These are phyloP conservation scores for Hypoxylon sp. DNA, from an alignment of 2,329 filamentous ascomycete genomes.

Conservation along the genomic window DNA sequence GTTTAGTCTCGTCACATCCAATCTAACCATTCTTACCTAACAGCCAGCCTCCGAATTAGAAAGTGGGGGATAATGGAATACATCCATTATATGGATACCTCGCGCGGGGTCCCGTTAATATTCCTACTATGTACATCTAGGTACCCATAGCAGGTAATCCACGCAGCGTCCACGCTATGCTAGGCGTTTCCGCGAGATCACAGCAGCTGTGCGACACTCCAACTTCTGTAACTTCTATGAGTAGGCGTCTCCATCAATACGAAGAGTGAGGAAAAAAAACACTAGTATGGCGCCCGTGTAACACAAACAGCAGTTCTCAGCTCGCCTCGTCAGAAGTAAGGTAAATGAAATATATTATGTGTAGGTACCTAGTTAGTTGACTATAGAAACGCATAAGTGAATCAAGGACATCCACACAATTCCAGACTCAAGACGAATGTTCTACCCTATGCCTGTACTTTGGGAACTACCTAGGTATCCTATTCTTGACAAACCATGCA, in stretches of 20 bases:
- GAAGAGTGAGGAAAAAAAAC: background rate
- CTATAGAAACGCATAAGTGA: background rate
- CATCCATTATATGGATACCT: no score
- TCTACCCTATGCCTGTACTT: conserved; percentile 17
- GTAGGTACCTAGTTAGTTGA: background rate
- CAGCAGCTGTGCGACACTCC: background rate
- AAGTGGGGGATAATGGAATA: conserved; percentile 6
- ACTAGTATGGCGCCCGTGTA: background rate
- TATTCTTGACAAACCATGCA: conserved; percentile 26
- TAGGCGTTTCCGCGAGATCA: background rate
- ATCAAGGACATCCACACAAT: conserved; percentile 23
- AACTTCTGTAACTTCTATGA: background rate
- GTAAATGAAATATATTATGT: conserved; percentile 1
- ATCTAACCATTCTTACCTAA: background rate
- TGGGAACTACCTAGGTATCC: conserved; percentile 27
- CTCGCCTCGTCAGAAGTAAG: conserved; percentile 5
- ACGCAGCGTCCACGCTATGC: no score
- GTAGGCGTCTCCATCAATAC: background rate
- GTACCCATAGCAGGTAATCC: background rate
- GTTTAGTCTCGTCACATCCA: background rate
- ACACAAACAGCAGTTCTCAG: conserved; percentile 5
- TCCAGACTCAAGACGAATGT: conserved; percentile 2
- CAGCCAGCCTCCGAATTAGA: conserved; percentile 5
- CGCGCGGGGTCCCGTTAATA: background rate
- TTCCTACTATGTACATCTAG: background rate